Percentiles rank a stretch among this genome's conserved stretches.
These are phyloP conservation scores for Suillus placidus DNA, from an alignment of 768 basidiomycete species.

Conservation along the genomic window DNA sequence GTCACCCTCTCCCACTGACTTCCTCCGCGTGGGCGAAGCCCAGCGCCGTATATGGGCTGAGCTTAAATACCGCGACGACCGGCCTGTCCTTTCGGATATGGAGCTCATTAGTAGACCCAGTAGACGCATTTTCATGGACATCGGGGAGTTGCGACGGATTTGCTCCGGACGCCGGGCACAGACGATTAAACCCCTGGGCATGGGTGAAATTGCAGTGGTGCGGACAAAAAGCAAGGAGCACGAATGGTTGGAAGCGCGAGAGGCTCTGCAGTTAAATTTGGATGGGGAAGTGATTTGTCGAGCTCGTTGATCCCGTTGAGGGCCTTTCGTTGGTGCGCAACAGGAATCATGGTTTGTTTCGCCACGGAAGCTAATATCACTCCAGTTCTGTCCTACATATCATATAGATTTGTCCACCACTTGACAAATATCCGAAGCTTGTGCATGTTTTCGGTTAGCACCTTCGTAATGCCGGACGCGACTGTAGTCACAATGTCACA, in stretches of 20 bases:
- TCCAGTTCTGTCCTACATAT: neutral
- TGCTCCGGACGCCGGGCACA: slow-evolving; percentile 84
- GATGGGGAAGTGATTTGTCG: slow-evolving; percentile 89
- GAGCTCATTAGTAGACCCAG: slow-evolving; percentile 83
- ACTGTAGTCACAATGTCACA: neutral
- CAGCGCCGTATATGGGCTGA: slow-evolving; percentile 89
- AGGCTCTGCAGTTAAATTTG: slow-evolving; percentile 78
- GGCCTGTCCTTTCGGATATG: slow-evolving; percentile 81
- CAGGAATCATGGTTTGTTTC: neutral
- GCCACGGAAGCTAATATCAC: neutral
- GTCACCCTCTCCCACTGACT: slow-evolving; percentile 65
- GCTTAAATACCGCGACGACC: slow-evolving; percentile 91
- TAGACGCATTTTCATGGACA: slow-evolving; percentile 74
- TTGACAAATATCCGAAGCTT: neutral
- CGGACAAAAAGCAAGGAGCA: slow-evolving; percentile 69
- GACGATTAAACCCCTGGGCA: slow-evolving; percentile 78
- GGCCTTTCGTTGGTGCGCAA: neutral
- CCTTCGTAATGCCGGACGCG: neutral
- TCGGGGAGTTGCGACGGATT: slow-evolving; percentile 72
- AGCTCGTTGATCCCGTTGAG: slow-evolving; percentile 46
- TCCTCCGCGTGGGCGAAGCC: slow-evolving; percentile 58
- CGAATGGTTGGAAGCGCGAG: slow-evolving; percentile 91
- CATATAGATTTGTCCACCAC: neutral
- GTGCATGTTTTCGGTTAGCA: neutral
- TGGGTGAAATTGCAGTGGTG: slow-evolving; percentile 93